A percentile compares a stretch with the other conserved stretches of the same genome.
Evolutionary conservation across 2,329 filamentous ascomycete genomes (phyloP).

Genomic region (Sarocladium oryzae): DNA sequence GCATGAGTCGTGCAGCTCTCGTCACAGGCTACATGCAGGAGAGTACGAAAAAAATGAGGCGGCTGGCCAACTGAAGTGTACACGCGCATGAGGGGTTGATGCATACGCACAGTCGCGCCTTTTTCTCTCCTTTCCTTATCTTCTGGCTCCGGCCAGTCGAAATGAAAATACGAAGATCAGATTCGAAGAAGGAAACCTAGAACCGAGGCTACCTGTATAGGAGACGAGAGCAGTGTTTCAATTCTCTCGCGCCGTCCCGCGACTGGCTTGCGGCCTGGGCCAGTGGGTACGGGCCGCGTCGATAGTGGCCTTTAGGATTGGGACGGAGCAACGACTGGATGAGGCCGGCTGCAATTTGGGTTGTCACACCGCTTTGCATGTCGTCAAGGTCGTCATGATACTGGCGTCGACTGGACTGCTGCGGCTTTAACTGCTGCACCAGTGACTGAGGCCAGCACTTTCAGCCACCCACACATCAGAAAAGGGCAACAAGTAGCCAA

Average conservation of each 20-base stretch:
- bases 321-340: not conserved
- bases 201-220: no score
- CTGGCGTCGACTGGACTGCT: not conserved
- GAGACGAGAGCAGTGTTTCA: no score
- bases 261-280: conserved; percentile 1
- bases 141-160: not conserved
- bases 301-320: not conserved
- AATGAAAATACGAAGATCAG: not conserved
- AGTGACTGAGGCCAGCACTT: conserved; percentile 1
- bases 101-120: not conserved
- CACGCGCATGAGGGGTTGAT: no score
- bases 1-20: conserved; percentile 20
- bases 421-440: not conserved
- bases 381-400: not conserved
- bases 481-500: not conserved
- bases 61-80: not conserved
- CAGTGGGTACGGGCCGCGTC: conserved; percentile 4
- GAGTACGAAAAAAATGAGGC: not conserved
- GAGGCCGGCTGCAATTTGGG: not conserved
- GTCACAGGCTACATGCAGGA: not conserved
- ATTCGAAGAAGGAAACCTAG: not conserved
- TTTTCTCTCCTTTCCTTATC: not conserved
- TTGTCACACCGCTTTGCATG: conserved; percentile 6
- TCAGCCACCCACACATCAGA: not conserved
- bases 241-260: conserved; percentile 2